These are phyloP conservation scores for Berkeleyomyces basicola DNA, from an alignment of 2,329 filamentous ascomycete species.

Conservation along the genomic window DNA sequence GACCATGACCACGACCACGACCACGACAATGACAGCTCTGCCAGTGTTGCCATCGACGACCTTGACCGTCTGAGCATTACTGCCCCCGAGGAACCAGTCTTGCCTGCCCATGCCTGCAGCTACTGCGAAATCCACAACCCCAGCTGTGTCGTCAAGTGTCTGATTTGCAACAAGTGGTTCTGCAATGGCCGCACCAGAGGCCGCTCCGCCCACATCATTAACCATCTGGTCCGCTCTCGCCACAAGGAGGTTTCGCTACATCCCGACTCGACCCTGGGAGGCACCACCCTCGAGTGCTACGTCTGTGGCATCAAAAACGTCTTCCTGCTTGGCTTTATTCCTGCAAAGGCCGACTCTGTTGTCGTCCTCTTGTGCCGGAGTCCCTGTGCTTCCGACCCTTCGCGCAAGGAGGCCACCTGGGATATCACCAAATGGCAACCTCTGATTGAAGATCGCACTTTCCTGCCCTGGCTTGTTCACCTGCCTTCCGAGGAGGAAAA, in stretches of 20 bases:
- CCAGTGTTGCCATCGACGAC: constrained; percentile 66
- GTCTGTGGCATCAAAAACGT: constrained; percentile 99
- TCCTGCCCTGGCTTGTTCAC: constrained; percentile 82
- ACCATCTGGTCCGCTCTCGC: constrained; percentile 88
- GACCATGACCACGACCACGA: constrained; percentile 41
- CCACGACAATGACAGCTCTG: constrained; percentile 60
- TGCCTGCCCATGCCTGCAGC: constrained; percentile 88
- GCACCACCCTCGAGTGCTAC: constrained; percentile 95
- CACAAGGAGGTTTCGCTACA: constrained; percentile 99
- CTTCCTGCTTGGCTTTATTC: constrained; percentile 93
- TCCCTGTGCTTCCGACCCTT: constrained; percentile 85
- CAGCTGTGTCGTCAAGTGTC: constrained; percentile 87
- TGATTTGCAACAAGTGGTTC: constrained; percentile 96
- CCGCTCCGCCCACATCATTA: constrained; percentile 94
- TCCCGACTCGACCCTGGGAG: constrained; percentile 78
- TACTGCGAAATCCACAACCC: constrained; percentile 97
- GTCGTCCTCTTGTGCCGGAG: constrained; percentile 93
- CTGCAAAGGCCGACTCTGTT: constrained; percentile 94
- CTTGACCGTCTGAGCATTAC: constrained; percentile 46
- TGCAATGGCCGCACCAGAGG: constrained; percentile 95
- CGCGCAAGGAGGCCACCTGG: constrained; percentile 99
- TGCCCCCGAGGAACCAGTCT: constrained; percentile 59
- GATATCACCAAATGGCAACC: constrained; percentile 96
- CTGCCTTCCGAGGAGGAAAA: constrained; percentile 87
- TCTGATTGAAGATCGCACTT: constrained; percentile 89